Evolutionary conservation across 176 grass and related monocot species (phyloP).

Genomic region (Oryza punctata): DNA sequence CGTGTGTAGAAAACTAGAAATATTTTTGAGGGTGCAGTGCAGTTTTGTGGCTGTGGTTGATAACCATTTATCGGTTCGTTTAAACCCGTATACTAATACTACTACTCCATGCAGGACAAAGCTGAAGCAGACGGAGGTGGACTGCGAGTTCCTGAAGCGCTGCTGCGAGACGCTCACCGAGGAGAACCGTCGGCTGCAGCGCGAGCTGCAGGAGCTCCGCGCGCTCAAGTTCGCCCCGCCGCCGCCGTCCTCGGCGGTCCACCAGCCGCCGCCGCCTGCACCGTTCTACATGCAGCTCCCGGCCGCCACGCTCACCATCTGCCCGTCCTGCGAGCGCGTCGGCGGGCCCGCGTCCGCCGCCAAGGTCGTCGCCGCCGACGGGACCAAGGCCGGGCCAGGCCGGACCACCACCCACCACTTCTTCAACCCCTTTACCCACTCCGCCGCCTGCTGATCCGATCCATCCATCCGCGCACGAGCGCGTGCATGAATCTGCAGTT

Average conservation of each 20-base stretch:
- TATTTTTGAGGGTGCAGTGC: not conserved
- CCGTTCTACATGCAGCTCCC: constrained; percentile 84
- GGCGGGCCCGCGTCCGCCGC: constrained; percentile 30
- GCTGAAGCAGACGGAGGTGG: constrained; percentile 96
- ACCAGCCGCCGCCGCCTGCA: not conserved
- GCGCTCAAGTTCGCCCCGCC: constrained; percentile 56
- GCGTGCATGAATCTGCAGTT: not conserved
- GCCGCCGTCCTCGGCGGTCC: not conserved
- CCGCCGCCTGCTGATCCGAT: constrained; percentile 65
- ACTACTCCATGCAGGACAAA: constrained; percentile 69
- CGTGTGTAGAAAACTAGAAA: not conserved
- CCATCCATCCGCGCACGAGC: not conserved
- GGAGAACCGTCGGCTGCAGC: constrained; percentile 86
- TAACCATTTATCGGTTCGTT: not conserved
- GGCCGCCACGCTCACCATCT: constrained; percentile 65
- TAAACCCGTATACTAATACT: not conserved
- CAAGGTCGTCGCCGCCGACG: constrained; percentile 46
- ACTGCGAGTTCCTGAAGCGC: constrained; percentile 85
- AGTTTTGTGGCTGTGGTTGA: constrained; percentile 17
- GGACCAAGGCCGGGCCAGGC: constrained; percentile 36
- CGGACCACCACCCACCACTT: constrained; percentile 59
- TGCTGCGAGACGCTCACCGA: constrained; percentile 88
- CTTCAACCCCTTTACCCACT: constrained; percentile 92
- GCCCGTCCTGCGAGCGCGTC: constrained; percentile 84
- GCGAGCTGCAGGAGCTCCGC: constrained; percentile 79